Base-by-base conservation (phyloP, 805 yeast genomes). In the Metschnikowia colocasiae region DNA sequence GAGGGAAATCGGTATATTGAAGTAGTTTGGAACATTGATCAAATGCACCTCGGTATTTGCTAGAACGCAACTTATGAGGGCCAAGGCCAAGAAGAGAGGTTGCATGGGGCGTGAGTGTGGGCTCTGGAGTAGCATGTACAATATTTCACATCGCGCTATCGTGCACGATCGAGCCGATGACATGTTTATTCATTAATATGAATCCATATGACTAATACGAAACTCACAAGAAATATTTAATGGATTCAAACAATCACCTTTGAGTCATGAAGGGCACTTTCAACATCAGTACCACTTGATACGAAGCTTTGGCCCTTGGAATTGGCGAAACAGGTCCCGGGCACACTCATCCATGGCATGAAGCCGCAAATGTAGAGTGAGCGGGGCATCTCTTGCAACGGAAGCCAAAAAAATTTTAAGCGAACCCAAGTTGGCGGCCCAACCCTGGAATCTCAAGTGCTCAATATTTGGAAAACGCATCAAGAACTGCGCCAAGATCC, bases 31-130 rank as follows among this genome's bases (percentile, higher is more conserved):
- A 0, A 71, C 52, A 30, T 48, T 44, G 26, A 69, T 38, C 15
- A 67, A 43, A 23, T 59, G 54, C 1, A 73, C 61, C 49, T 72
- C 77, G 1, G 77, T 72, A 43, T 72, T 72, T 26, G 71, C 74
- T 32, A 31, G 13, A 6, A 31, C 36, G 9, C 34, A 19, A 20
- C 26, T 19, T 19, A 29, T 10, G 5, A 39, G n/a, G n/a, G 34
- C 18, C 34, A 39, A 30, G 20, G 42, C 26, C 34, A 39, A 15
- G 26, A 39, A 15, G 16, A 39, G 15, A 9, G n/a, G 19, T 19
- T 29, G 42, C 42, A 39, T 39, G 19, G 10, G 12, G 26, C 6
- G 40, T 36, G 20, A 20, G 9, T 12, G n/a, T 36, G 19, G 19
- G 5, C 13, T 25, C 30, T 23, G 30, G 15, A 10, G n/a, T 15